These are phyloP conservation scores for Phaffia rhodozyma DNA, from an alignment of 1,284 basidiomycete genomes.

Conservation along the genomic window DNA sequence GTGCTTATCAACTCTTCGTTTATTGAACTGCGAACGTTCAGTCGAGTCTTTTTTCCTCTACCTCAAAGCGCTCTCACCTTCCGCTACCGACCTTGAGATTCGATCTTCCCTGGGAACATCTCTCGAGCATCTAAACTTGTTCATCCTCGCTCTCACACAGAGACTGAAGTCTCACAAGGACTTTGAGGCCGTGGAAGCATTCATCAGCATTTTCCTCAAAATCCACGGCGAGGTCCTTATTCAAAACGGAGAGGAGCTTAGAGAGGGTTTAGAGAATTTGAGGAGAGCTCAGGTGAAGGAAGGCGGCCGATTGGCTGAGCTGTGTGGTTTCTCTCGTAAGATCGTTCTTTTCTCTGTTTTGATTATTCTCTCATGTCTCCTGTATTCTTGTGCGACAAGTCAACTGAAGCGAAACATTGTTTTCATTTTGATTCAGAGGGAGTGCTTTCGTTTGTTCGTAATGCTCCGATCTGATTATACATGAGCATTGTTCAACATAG, in stretches of 20 bases:
- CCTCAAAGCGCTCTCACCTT: constrained; percentile 75
- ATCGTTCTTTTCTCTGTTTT: constrained; percentile 30
- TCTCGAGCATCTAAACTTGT: constrained; percentile 51
- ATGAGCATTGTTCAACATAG: too few relatives aligned
- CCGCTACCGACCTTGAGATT: constrained; percentile 80
- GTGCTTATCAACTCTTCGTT: constrained; percentile 1
- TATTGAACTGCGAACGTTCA: constrained; percentile 28
- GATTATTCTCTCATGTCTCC: not conserved
- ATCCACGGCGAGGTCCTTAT: constrained; percentile 75
- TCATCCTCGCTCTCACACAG: constrained; percentile 60
- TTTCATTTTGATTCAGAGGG: not conserved
- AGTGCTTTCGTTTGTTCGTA: constrained; percentile 14
- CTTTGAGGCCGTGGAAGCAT: constrained; percentile 89
- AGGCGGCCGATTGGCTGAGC: constrained; percentile 48
- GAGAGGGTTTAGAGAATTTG: constrained; percentile 46
- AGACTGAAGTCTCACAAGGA: constrained; percentile 70
- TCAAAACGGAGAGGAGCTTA: constrained; percentile 48
- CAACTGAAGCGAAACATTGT: not conserved
- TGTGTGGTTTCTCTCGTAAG: constrained; percentile 34
- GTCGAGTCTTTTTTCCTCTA: constrained; percentile 76
- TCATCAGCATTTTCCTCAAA: constrained; percentile 70
- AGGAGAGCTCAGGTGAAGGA: constrained; percentile 55
- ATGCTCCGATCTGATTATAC: constrained; percentile 11
- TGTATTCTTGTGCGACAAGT: not conserved
- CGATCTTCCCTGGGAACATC: constrained; percentile 50